phyloP scores from a whole-genome alignment of 176 grass and related monocot genomes.

The Eragrostis curvula region DNA sequence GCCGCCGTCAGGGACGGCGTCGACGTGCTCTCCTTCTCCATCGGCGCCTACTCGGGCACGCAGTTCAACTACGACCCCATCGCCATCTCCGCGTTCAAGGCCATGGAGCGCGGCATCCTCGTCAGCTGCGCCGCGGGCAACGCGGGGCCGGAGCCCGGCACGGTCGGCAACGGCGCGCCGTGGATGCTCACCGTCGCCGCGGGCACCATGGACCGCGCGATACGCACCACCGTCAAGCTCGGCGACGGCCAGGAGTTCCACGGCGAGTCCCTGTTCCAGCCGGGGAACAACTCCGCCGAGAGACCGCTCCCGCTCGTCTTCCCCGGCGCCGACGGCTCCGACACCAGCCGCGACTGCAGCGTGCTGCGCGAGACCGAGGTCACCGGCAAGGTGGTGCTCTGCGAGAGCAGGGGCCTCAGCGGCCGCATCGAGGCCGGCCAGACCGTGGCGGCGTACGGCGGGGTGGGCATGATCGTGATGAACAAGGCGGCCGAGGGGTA shows the following conservation, averaged over 20 bases:
- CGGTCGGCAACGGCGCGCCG: slow-evolving; percentile 68
- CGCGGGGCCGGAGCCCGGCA: slow-evolving; percentile 34
- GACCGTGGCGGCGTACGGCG: slow-evolving; percentile 54
- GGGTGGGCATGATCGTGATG: slow-evolving; percentile 64
- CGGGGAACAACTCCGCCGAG: slow-evolving; percentile 22
- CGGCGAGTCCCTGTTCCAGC: slow-evolving; percentile 78
- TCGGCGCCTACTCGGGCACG: slow-evolving; percentile 57
- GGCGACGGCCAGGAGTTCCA: slow-evolving; percentile 65
- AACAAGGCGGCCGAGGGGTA: slow-evolving; percentile 50
- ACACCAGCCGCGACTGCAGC: slow-evolving; percentile 59
- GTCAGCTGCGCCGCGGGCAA: slow-evolving; percentile 82
- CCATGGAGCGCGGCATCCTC: slow-evolving; percentile 75
- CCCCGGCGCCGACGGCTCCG: slow-evolving; percentile 43
- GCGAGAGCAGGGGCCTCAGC: slow-evolving; percentile 57
- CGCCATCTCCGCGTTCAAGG: slow-evolving; percentile 67
- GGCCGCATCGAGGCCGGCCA: slow-evolving; percentile 53
- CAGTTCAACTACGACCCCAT: slow-evolving; percentile 76
- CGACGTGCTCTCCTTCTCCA: slow-evolving; percentile 75
- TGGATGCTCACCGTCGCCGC: slow-evolving; percentile 93
- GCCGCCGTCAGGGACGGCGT: slow-evolving; percentile 66
- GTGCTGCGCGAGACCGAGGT: slow-evolving; percentile 52
- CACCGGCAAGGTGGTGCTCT: slow-evolving; percentile 62
- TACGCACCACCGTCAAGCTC: slow-evolving; percentile 64
- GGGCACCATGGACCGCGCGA: slow-evolving; percentile 67
- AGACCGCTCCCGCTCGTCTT: slow-evolving; percentile 55